phyloP scores from a whole-genome alignment of 805 yeast genomes.

The Candida vartiovaarae region DNA sequence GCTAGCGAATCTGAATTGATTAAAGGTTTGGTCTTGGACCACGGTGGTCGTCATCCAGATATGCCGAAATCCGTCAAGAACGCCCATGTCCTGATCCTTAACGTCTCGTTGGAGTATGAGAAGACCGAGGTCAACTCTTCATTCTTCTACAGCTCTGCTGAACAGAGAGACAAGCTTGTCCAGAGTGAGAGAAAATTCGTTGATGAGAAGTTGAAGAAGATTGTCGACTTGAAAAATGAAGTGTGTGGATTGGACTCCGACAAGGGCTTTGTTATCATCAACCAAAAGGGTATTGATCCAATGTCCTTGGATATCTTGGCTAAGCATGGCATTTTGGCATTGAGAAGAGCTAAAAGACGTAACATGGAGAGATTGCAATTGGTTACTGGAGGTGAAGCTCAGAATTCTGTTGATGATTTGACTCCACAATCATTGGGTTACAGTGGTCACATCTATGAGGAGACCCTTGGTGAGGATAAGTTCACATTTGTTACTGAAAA shows the following conservation, averaged over 20 bases:
- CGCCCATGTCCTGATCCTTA: slow-evolving; percentile 79
- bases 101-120: slow-evolving; percentile 93
- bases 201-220: slow-evolving; percentile 85
- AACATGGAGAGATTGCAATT: slow-evolving; percentile 98
- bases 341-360: slow-evolving; percentile 97
- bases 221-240: slow-evolving; percentile 86
- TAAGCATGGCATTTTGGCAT: slow-evolving; percentile 84
- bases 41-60: slow-evolving; percentile 98
- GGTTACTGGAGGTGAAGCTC: slow-evolving; percentile 96
- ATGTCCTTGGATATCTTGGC: slow-evolving; percentile 94
- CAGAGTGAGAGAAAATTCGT: slow-evolving; percentile 91
- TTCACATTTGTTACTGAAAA: slow-evolving; percentile 92
- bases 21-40: slow-evolving; percentile 90
- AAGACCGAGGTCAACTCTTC: slow-evolving; percentile 97
- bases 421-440: slow-evolving; percentile 72
- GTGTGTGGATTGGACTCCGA: slow-evolving; percentile 73
- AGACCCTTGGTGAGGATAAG: slow-evolving; percentile 94
- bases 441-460: slow-evolving; percentile 88
- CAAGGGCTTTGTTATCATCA: slow-evolving; percentile 85
- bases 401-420: slow-evolving; percentile 93
- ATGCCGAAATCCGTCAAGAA: slow-evolving; percentile 88
- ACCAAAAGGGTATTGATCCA: slow-evolving; percentile 98
- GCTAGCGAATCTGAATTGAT: slow-evolving; percentile 79
- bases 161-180: slow-evolving; percentile 91
- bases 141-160: slow-evolving; percentile 89